Conservation (phyloP, 139 green algal genomes). For the Raphidocelis subcapitata region DNA sequence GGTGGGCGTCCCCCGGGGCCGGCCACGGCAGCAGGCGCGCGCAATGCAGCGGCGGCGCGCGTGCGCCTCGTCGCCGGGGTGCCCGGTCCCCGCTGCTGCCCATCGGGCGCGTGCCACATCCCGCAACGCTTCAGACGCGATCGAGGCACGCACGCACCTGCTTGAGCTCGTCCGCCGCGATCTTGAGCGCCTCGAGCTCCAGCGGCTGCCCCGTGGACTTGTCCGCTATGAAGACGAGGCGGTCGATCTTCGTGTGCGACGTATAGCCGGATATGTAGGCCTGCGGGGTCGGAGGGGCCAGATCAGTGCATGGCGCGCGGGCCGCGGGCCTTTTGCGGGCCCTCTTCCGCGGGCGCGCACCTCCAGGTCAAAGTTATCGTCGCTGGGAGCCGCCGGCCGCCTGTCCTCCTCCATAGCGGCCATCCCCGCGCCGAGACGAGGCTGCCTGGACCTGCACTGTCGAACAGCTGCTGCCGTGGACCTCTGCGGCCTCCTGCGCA, state of each 20-base stretch:
- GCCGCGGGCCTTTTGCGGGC: not conserved
- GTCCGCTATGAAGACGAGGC: slow-evolving; percentile 78
- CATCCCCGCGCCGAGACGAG: not conserved
- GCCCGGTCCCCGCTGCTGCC: no score
- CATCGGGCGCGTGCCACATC: not conserved
- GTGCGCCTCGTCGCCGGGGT: no score
- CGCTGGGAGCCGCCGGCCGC: not conserved
- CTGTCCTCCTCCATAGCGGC: slow-evolving; percentile 30
- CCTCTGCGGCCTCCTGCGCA: no score
- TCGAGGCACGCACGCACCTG: slow-evolving; percentile 34
- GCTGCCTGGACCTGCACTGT: not conserved
- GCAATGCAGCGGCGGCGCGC: no score
- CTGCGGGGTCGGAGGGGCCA: slow-evolving; percentile 37
- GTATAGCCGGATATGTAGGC: slow-evolving; percentile 69
- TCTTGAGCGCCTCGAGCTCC: slow-evolving; percentile 73
- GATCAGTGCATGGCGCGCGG: no score
- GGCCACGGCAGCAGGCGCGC: no score
- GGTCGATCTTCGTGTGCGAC: slow-evolving; percentile 63
- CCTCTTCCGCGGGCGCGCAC: slow-evolving; percentile 1
- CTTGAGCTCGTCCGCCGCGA: slow-evolving; percentile 74
- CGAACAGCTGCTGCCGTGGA: not conserved
- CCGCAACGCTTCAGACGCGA: not conserved
- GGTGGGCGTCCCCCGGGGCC: no score
- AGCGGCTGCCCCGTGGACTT: slow-evolving; percentile 42
- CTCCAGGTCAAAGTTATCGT: slow-evolving; percentile 43